Evolutionary conservation across 805 yeast genomes (phyloP), one percentile per base, ranked within the genome.

Genomic region (Wickerhamomyces canadensis): DNA sequence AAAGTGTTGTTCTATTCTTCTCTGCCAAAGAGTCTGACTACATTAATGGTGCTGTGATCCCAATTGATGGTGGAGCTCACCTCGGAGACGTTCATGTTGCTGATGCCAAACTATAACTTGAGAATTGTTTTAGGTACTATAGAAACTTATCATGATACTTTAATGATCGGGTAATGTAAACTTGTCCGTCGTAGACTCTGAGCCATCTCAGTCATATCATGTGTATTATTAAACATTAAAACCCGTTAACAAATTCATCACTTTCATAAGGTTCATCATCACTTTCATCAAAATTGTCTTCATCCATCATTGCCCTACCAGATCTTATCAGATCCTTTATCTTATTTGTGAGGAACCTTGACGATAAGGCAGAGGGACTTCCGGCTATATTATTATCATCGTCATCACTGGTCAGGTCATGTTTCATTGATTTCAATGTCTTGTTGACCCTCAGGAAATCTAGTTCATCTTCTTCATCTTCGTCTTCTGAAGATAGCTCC

Each of bases 21-120:
- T 66, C 76, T 48, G 65, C 76, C 9, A 69, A 68, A 45, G 77
- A 77, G 39, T 68, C 80, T 1, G 68, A 68, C 49, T 82, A 82
- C 52, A 51, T 81, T 38, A 82, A 80, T 47, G 89, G 91, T 10
- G 66, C 70, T 6, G 80, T 80, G 5, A 56, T 83, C 28, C 84
- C 86, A 10, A 58, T 82, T 21, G 89, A 82, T 51, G 91, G 91
- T 14, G 91, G 89, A 18, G 63, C 72, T 16, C 67, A 72, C 45
- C 55, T 77, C 35, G 61, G 64, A 8, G 65, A 55, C 21, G 55
- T 15, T 29, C 16, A 13, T 7, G 18, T 15, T n/a, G 18, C 14
- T 22, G 5, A 16, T 9, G 9, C 27, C 13, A 25, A 25, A 7
- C 27, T 25, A 25, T 25, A 25, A n/a, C 7, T 13, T 25, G 12